Base-by-base conservation (phyloP, 2,329 filamentous ascomycete species). In the Clonostachys rhizophaga region DNA sequence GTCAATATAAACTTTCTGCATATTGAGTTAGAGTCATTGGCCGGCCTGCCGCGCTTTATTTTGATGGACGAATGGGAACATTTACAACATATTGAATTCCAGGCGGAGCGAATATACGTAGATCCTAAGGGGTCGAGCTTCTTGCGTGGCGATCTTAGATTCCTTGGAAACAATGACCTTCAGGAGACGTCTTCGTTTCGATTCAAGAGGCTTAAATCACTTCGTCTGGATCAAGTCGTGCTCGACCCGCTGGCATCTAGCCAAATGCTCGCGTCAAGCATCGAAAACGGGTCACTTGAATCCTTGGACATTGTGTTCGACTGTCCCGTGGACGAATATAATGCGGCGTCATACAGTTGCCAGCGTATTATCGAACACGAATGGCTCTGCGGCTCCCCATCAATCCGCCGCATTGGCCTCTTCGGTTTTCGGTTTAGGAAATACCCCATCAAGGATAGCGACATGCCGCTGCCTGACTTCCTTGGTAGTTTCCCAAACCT, bases 251-350 rank as follows among this genome's bases (percentile, higher is more conserved):
- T 48, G 12, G 54, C 48, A 6, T 55, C 63, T 8, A 49, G 55
- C 34, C 50, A 47, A 2, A 47, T 60, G 10, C 54, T 69, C 16
- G 47, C 49, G 10, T 47, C 53, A 14, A 48, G 65, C 10, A 45
- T 69, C 13, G 43, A 48, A 14, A 49, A 52, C 2, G 55, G 58
- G 18, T 62, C 55, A 13, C 54, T 71, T 5, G 54, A 60, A 33
- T 61, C 61, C 1, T 55, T 70, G 13, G 67, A 68, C 47, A 58
- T 69, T 16, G 58, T 63, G 3, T 69, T 70, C 47, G 64, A 63
- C 2, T 53, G 58, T 2, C 57, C 60, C 4, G 34, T 49, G 16
- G 43, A 58, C 33, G 46, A 55, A 12, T 54, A 52, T 6, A 51
- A 46, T 2, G 42, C 48, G n/a, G 66, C 63, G 12, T 46, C 51